Conservation (phyloP, 495 filamentous ascomycete genomes). For the Aspergillus sclerotiicarbonarius region DNA sequence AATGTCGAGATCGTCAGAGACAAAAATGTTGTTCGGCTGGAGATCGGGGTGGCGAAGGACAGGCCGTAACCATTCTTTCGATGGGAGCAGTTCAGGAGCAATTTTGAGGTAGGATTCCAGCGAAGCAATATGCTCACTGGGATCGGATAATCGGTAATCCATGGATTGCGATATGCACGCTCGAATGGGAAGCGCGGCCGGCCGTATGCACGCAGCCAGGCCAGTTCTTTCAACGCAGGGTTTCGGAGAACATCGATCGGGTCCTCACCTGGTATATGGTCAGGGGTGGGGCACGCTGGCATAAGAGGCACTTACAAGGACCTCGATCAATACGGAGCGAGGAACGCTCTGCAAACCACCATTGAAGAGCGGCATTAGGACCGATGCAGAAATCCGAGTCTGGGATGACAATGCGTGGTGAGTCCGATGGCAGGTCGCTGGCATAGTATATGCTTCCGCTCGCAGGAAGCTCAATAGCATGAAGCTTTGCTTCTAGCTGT, state of each 20-base stretch:
- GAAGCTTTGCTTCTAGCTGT: slow-evolving; percentile 19
- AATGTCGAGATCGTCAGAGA: slow-evolving; percentile 11
- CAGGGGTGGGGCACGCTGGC: slow-evolving; percentile 2
- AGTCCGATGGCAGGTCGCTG: slow-evolving; percentile 7
- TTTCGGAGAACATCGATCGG: slow-evolving; percentile 10
- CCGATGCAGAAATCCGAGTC: slow-evolving; percentile 14
- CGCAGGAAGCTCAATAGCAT: slow-evolving; percentile 16
- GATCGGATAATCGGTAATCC: slow-evolving; percentile 8
- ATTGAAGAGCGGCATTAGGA: slow-evolving; percentile 9
- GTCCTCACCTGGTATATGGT: slow-evolving; percentile 7
- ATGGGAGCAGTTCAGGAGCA: slow-evolving; percentile 5
- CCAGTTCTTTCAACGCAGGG: slow-evolving; percentile 10
- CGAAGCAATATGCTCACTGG: slow-evolving; percentile 9
- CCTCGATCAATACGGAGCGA: slow-evolving; percentile 8
- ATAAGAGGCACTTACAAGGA: slow-evolving; percentile 11
- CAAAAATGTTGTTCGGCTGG: slow-evolving; percentile 12
- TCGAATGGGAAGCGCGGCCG: slow-evolving; percentile 6
- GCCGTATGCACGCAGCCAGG: slow-evolving; percentile 7
- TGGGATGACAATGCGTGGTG: slow-evolving; percentile 7
- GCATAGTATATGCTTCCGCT: slow-evolving; percentile 23
- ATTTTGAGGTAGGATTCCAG: slow-evolving; percentile 11
- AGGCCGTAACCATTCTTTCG: slow-evolving; percentile 7
- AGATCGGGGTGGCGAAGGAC: slow-evolving; percentile 11
- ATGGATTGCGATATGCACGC: slow-evolving; percentile 6
- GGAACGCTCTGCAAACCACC: slow-evolving; percentile 7